Conservation (phyloP, 2,329 filamentous ascomycete species). For the Passalora sequoiae region DNA sequence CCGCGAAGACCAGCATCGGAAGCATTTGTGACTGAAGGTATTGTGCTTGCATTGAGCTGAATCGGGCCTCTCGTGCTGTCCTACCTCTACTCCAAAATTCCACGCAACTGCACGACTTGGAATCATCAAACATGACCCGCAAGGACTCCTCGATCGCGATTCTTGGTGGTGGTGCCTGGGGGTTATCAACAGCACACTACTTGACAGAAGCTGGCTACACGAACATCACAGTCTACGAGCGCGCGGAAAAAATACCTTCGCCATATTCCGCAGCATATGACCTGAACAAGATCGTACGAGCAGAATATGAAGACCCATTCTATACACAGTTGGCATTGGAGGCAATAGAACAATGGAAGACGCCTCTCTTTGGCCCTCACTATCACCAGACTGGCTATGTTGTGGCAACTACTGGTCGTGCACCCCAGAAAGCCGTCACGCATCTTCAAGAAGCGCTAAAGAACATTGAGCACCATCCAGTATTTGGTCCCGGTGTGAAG, state of each 20-base stretch:
- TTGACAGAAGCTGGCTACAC: slow-evolving; percentile 43
- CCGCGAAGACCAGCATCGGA: background rate
- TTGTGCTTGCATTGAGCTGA: too few species aligned
- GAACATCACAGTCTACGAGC: slow-evolving; percentile 47
- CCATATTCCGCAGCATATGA: slow-evolving; percentile 41
- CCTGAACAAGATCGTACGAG: slow-evolving; percentile 47
- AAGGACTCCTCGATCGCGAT: slow-evolving; percentile 5
- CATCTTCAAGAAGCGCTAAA: slow-evolving; percentile 43
- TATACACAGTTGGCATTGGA: slow-evolving; percentile 63
- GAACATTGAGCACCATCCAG: slow-evolving; percentile 39
- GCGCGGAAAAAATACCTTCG: slow-evolving; percentile 43
- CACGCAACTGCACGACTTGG: too few species aligned
- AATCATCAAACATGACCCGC: too few species aligned
- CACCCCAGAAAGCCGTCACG: slow-evolving; percentile 45
- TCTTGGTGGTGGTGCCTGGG: slow-evolving; percentile 41
- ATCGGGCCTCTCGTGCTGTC: too few species aligned
- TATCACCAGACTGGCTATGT: slow-evolving; percentile 51
- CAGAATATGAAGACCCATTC: slow-evolving; percentile 72
- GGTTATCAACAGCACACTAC: slow-evolving; percentile 48
- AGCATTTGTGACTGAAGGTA: too few species aligned
- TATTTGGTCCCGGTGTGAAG: slow-evolving; percentile 39
- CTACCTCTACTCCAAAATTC: too few species aligned
- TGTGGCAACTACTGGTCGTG: slow-evolving; percentile 46
- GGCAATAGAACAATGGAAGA: slow-evolving; percentile 51
- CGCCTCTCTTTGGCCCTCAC: slow-evolving; percentile 50